These are phyloP conservation scores for Fusarium agapanthi DNA, from an alignment of 2,329 filamentous ascomycete species.

Conservation along the genomic window DNA sequence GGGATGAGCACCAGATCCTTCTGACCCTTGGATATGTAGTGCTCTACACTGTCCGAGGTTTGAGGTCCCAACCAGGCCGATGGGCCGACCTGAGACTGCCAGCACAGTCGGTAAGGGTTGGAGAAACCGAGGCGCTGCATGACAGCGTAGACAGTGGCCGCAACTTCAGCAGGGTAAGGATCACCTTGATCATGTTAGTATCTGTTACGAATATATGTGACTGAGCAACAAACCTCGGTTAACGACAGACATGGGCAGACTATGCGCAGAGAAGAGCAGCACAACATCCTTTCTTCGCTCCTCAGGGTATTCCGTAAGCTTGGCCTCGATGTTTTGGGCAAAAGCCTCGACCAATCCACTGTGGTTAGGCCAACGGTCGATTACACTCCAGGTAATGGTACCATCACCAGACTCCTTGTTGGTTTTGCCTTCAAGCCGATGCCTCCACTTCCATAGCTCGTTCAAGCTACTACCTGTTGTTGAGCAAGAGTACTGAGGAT, in stretches of 20 bases:
- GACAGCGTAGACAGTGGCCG: conserved; percentile 95
- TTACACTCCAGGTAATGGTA: conserved; percentile 93
- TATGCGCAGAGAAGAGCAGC: conserved; percentile 93
- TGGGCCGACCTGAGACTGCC: conserved; percentile 98
- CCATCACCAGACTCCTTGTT: conserved; percentile 65
- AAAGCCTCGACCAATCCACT: conserved; percentile 90
- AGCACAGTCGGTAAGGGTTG: conserved; percentile 92
- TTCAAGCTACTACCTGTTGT: conserved; percentile 97
- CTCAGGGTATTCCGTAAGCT: conserved; percentile 83
- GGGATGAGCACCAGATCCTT: conserved; percentile 91
- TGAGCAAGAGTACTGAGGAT: conserved; percentile 97
- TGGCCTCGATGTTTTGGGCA: conserved; percentile 89
- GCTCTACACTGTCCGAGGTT: conserved; percentile 85
- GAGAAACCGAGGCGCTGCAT: conserved; percentile 89
- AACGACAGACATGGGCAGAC: conserved; percentile 95
- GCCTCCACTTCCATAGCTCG: conserved; percentile 97
- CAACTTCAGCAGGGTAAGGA: conserved; percentile 94
- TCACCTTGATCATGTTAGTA: conserved; percentile 69
- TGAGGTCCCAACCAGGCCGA: conserved; percentile 96
- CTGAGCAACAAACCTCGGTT: conserved; percentile 72
- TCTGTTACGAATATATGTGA: not conserved
- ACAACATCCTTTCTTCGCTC: conserved; percentile 83
- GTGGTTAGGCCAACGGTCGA: conserved; percentile 97
- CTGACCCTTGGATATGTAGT: conserved; percentile 90
- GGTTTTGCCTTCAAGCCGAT: conserved; percentile 82